Evolutionary conservation across 345 rosid species (phyloP), one percentile per base, ranked within the genome.

Genomic region (Camelina laxa): DNA sequence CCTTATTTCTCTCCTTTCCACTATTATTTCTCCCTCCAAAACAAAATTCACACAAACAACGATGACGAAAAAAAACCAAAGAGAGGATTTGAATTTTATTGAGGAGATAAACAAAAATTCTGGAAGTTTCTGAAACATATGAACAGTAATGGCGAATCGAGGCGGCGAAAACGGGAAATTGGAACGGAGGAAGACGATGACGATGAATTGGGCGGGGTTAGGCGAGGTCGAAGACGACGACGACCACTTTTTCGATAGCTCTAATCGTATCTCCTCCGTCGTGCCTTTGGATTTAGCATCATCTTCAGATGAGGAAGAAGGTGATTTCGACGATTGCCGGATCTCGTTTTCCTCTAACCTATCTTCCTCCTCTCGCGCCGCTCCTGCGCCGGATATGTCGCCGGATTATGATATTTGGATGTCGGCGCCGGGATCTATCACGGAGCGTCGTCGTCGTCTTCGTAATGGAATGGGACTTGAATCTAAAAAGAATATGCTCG

Each of bases 381-480:
- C 70, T 60, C 64, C 80, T 9, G 33, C 81, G 15, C 73, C 72
- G 39, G 38, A 57, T 31, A 79, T 82, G 80, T 71, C 80, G 4
- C 87, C 83, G 13, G 87, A 92, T 12, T 95, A 95, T 65, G 84
- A 92, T 50, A 60, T 92, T 11, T 95, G 98, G 97, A 88, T 86
- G 96, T 72, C 93, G n/a, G 87, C 90, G 9, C 99, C 98, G 2
- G 92, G 93, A 2, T 88, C 99, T 20, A 85, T 95, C 0, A 83
- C 67, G 1, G 94, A 95, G 64, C 82, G 98, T 12, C 85, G 98
- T 1, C 84, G 86, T 19, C 84, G 92, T 5, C 86, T 95, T 11
- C 80, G 89, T 6, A 86, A 85, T 8, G 97, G 92, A 2, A 92
- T 90, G 99, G 97, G 99, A 6, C 69, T 95, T 9, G 75, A 83